A percentile compares a stretch with the other conserved stretches of the same genome.
Evolutionary conservation across 2,329 filamentous ascomycete genomes (phyloP).

Genomic region (Scytalidium lignicola): DNA sequence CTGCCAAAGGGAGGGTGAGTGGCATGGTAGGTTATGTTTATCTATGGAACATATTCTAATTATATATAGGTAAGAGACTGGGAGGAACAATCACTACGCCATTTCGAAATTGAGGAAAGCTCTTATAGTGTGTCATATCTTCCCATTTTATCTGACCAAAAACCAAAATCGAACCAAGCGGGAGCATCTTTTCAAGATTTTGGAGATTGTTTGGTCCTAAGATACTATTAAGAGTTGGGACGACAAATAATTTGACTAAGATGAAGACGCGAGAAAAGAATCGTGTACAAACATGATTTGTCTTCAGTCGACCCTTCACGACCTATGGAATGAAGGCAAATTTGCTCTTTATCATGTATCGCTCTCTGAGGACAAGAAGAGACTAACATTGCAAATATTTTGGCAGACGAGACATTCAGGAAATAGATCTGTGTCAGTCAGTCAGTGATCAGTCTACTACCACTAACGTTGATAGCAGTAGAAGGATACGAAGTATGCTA

Average conservation of each 20-base stretch:
- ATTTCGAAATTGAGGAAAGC: too few relatives aligned
- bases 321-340: slow-evolving; percentile 8
- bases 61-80: too few relatives aligned
- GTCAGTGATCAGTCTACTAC: slow-evolving; percentile 3
- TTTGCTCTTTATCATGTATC: slow-evolving; percentile 12
- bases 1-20: too few relatives aligned
- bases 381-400: slow-evolving; percentile 10
- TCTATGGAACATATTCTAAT: too few relatives aligned
- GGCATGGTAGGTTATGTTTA: too few relatives aligned
- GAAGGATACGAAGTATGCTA: slow-evolving; percentile 3
- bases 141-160: slow-evolving; percentile 2
- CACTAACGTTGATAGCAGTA: slow-evolving; percentile 3
- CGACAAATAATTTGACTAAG: neutral
- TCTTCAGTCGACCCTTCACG: neutral
- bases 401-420: slow-evolving; percentile 7
- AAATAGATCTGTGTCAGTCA: neutral
- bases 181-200: neutral
- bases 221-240: neutral
- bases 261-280: neutral
- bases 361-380: slow-evolving; percentile 8
- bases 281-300: neutral
- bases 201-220: neutral
- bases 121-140: too few relatives aligned
- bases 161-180: too few relatives aligned
- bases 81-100: too few relatives aligned